These are phyloP conservation scores for Kalanchoe fedtschenkoi DNA, from an alignment of 164 flowering plant genomes.

Conservation along the genomic window DNA sequence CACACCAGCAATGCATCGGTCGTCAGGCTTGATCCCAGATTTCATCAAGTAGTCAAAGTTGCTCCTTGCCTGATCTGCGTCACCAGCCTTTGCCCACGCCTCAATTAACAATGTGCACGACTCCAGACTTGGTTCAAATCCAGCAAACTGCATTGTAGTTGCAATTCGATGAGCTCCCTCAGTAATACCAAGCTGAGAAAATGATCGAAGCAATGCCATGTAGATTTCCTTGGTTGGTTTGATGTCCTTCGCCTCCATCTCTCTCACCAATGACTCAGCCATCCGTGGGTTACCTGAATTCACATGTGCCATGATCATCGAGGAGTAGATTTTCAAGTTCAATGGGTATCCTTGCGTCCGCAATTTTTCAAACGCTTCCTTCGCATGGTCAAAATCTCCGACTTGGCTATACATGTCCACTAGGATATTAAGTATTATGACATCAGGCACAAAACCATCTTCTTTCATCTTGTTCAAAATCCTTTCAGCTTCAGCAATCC, in stretches of 20 bases:
- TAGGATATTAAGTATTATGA: slow-evolving; percentile 30
- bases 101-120: slow-evolving; percentile 56
- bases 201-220: slow-evolving; percentile 64
- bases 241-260: slow-evolving; percentile 59
- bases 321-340: slow-evolving; percentile 43
- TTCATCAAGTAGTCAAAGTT: slow-evolving; percentile 52
- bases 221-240: slow-evolving; percentile 55
- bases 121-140: slow-evolving; percentile 42
- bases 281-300: slow-evolving; percentile 48
- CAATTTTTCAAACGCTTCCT: slow-evolving; percentile 54
- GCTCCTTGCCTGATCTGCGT: slow-evolving; percentile 50
- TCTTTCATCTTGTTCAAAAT: slow-evolving; percentile 67
- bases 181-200: slow-evolving; percentile 40
- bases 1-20: slow-evolving; percentile 61
- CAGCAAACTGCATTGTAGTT: slow-evolving; percentile 53
- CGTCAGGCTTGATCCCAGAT: slow-evolving; percentile 66
- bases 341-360: slow-evolving; percentile 58
- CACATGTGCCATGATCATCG: slow-evolving; percentile 73
- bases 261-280: slow-evolving; percentile 54
- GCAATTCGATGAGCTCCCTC: slow-evolving; percentile 45
- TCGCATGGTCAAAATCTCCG: slow-evolving; percentile 57
- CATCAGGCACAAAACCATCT: slow-evolving; percentile 60
- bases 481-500: slow-evolving; percentile 69
- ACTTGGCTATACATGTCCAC: slow-evolving; percentile 72
- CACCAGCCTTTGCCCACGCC: slow-evolving; percentile 50